Base-by-base conservation (phyloP, 1,284 basidiomycete species). In the Boletus smithii region DNA sequence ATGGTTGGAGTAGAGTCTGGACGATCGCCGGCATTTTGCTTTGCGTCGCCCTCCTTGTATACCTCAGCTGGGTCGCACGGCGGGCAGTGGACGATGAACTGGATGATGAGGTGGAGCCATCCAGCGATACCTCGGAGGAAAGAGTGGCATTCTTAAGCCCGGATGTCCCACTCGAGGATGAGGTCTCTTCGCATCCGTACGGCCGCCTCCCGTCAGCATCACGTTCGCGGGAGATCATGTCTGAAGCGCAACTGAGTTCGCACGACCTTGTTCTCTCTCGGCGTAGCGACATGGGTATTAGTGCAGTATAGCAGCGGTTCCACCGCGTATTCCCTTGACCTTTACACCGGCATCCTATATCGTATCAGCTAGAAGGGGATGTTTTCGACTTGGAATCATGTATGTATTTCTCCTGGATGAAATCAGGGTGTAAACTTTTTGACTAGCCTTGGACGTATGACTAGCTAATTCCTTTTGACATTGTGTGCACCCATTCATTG, bases 51-150 rank as follows among this genome's bases (percentile, higher is more conserved):
- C 83, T 93, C 59, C 80, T 92, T 56, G 55, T 91, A 49, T 93
- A 93, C 69, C 75, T 93, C 39, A 81, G 86, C 42, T 77, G 79
- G 62, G 81, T 92, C 46, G 90, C 91, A 22, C 81, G 88, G 22
- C 77, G 78, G 49, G 91, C 90, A 1, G 87, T 93, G 33, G 83
- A 91, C 61, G 83, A 86, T 29, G 83, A 91, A 64, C 71, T 90
- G 22, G 81, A 77, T 34, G 81, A 83, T 51, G 74, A 61, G 63
- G 67, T 56, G 57, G 69, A 51, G 58, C 62, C 66, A 49, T 68
- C 54, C 7, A 51, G 50, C 24, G 66, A 65, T 18, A 73, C 73
- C 42, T 65, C 62, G 27, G 76, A 77, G 53, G 78, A 80, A 54
- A 71, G 68, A 14, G 58, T 72, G 18, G 73, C 72, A 3, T 80